Conservation (phyloP, 202 grass and related monocot species). For the Hordeum pubiflorum region DNA sequence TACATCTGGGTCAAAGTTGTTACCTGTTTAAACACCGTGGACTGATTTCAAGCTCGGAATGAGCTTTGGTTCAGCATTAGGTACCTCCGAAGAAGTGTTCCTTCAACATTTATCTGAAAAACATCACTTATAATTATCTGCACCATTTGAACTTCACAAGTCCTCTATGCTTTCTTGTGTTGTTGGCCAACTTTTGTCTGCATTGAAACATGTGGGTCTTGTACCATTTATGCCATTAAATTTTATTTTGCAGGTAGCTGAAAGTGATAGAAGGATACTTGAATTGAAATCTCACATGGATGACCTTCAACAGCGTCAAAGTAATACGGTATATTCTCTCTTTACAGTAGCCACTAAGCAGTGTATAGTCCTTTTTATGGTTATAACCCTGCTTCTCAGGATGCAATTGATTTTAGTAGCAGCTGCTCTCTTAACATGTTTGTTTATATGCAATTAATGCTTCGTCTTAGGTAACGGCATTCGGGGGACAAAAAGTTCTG, state of each 20-base stretch:
- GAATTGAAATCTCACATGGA: constrained; percentile 38
- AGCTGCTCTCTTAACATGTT: constrained; percentile 18
- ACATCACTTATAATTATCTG: not conserved
- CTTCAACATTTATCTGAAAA: not conserved
- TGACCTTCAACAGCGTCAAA: constrained; percentile 54
- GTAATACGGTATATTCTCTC: constrained; percentile 38
- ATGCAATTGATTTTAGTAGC: not conserved
- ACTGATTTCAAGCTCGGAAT: not conserved
- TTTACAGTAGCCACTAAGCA: constrained; percentile 8
- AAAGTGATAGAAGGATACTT: constrained; percentile 26
- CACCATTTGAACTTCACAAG: not conserved
- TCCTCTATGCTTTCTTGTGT: not conserved
- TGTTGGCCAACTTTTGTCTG: not conserved
- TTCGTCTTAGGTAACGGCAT: constrained; percentile 55
- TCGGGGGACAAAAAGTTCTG: constrained; percentile 66
- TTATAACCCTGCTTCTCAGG: not conserved
- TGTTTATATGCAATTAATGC: constrained; percentile 26
- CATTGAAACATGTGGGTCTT: not conserved
- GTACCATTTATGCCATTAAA: constrained; percentile 14
- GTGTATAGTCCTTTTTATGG: not conserved
- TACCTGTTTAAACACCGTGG: not conserved
- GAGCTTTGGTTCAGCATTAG: not conserved
- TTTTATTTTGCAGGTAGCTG: constrained; percentile 49
- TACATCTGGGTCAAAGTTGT: not conserved
- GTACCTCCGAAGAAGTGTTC: not conserved